Conservation (phyloP, 257 asterid species). For the Solanum clarkiae region DNA sequence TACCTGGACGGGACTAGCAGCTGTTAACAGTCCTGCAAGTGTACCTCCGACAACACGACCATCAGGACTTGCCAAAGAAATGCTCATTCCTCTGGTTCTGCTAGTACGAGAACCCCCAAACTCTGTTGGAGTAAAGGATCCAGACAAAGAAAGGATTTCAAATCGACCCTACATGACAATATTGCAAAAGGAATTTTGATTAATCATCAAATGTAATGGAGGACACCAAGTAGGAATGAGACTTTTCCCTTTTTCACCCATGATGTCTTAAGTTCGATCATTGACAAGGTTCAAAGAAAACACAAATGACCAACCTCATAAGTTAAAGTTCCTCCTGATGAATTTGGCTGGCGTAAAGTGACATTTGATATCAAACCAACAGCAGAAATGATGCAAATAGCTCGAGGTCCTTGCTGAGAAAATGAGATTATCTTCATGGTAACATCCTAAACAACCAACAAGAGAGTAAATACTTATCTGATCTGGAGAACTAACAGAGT, state of each 20-base stretch:
- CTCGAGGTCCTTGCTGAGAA: constrained; percentile 72
- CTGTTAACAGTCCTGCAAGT: constrained; percentile 57
- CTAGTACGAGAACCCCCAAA: constrained; percentile 34
- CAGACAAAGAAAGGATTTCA: constrained; percentile 54
- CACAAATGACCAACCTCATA: constrained; percentile 38
- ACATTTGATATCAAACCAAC: constrained; percentile 65
- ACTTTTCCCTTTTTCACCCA: not conserved
- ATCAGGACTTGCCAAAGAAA: constrained; percentile 68
- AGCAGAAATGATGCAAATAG: constrained; percentile 73
- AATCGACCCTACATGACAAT: constrained; percentile 43
- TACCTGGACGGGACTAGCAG: constrained; percentile 78
- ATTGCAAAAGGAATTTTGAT: not conserved
- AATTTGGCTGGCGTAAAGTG: constrained; percentile 60
- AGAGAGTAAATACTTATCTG: not conserved
- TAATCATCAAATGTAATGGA: not conserved
- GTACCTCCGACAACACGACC: constrained; percentile 86
- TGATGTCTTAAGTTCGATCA: not conserved
- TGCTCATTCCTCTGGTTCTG: constrained; percentile 60
- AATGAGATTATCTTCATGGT: constrained; percentile 53
- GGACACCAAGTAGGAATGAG: not conserved
- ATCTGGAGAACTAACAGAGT: not conserved
- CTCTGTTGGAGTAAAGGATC: constrained; percentile 72
- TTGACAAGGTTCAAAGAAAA: not conserved
- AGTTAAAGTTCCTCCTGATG: constrained; percentile 69
- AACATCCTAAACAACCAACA: constrained; percentile 37